phyloP scores from a whole-genome alignment of 73 alveolate genomes.

The Paramecium sexaurelia region DNA sequence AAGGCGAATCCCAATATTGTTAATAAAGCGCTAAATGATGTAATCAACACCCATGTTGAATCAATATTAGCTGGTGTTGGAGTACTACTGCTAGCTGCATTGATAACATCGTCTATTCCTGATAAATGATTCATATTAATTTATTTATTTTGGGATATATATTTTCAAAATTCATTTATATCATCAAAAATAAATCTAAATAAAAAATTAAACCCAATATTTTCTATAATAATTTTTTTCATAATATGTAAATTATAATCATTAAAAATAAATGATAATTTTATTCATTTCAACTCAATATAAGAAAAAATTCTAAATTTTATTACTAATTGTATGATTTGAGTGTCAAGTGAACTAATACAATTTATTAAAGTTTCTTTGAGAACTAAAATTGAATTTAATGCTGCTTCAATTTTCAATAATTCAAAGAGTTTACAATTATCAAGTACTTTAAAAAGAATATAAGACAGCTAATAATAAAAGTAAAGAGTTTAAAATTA shows the following conservation, averaged over 20 bases:
- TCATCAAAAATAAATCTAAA: conserved; percentile 5
- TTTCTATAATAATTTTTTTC: background rate
- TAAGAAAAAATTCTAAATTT: background rate
- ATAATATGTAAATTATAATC: background rate
- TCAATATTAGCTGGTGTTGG: background rate
- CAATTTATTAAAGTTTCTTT: too few relatives aligned
- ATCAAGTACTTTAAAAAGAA: too few relatives aligned
- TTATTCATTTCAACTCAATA: background rate
- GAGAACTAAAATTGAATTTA: too few relatives aligned
- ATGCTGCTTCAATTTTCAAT: too few relatives aligned
- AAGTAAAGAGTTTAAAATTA: too few relatives aligned
- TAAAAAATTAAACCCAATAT: background rate
- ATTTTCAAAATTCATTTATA: conserved; percentile 29
- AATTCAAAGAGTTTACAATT: too few relatives aligned
- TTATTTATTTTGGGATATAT: background rate
- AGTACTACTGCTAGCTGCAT: background rate
- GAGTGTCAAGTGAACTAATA: background rate
- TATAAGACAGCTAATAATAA: too few relatives aligned
- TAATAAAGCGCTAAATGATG: conserved; percentile 31
- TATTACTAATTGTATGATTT: background rate
- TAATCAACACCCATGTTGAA: conserved; percentile 9
- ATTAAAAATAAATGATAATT: background rate
- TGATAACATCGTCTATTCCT: background rate
- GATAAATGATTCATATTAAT: background rate
- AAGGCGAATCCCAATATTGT: conserved; percentile 40